Base-by-base conservation (phyloP, 768 basidiomycete genomes). In the Pleurotus ostreatus region DNA sequence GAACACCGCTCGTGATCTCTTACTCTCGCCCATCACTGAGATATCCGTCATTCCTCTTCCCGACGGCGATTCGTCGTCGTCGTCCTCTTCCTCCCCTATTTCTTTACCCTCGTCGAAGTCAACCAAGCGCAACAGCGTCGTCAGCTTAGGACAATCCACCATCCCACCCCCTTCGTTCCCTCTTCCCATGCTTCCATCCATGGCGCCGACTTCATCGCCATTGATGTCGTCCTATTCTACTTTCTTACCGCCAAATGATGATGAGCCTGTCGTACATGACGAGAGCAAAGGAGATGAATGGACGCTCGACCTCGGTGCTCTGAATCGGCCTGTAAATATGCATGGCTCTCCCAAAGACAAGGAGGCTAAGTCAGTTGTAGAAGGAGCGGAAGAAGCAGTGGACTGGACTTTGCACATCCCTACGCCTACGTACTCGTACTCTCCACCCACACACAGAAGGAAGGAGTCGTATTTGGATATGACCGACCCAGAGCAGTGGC, bases 381-480 rank as follows among this genome's bases (percentile, higher is more conserved):
- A 51, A n/a, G 9, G 18, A 37, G 15, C 8, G n/a, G 11, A 23
- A 53, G 39, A 16, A 3, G 38, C 37, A 53, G 30, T 34, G 5
- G 51, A 53, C n/a, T 53, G 51, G 51, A 53, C 51, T 25, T 22
- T 53, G 18, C 37, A n/a, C 12, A 30, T 53, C 15, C 51, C 51
- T 15, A 34, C 51, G 5, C 51, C 51, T 7, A 53, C n/a, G 2
- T 53, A 53, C 9, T 53, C 39, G n/a, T 22, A 13, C 16, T 12
- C 51, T 40, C 39, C 9, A 8, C 38, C 16, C 8, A 20, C 16
- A 2, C 16, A 20, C n/a, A 34, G 34, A 41, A 39, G 13, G 34
- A n/a, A 25, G 39, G 51, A 41, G 23, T 53, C 51, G 12, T 53
- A 53, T 39, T 25, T 53, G 38, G 51, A 53, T 23, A 53, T 53